phyloP scores from a whole-genome alignment of 1,284 basidiomycete genomes.

The Microbotryomycetes sp. region DNA sequence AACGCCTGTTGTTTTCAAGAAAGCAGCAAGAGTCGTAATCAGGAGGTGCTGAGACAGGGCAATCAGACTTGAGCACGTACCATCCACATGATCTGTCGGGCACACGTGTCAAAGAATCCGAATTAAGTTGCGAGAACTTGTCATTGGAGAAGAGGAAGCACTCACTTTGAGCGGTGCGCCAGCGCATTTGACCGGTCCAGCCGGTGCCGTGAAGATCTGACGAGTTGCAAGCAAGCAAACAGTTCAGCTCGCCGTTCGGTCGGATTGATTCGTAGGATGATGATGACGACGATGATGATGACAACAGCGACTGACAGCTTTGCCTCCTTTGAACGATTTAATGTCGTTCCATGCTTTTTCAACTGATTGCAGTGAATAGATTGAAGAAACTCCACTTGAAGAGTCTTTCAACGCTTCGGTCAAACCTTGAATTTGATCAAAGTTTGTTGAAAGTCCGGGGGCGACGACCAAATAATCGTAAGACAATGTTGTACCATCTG shows the following conservation, averaged over 20 bases:
- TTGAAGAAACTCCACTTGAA: constrained; percentile 77
- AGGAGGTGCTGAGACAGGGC: too few relatives aligned
- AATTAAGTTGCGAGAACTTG: neutral
- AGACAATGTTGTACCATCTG: constrained; percentile 49
- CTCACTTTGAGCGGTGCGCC: constrained; percentile 55
- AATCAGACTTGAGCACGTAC: constrained; percentile 80
- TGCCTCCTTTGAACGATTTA: constrained; percentile 64
- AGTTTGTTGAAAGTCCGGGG: constrained; percentile 76
- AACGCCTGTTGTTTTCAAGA: too few relatives aligned
- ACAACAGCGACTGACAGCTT: constrained; percentile 47
- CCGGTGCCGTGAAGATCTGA: constrained; percentile 84
- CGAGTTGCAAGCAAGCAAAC: neutral
- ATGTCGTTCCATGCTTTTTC: constrained; percentile 82
- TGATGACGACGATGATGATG: too few relatives aligned
- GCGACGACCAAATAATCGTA: constrained; percentile 89
- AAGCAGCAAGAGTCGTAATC: too few relatives aligned
- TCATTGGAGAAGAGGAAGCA: too few relatives aligned
- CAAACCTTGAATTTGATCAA: constrained; percentile 66
- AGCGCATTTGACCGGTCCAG: constrained; percentile 90
- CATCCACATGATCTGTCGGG: constrained; percentile 95
- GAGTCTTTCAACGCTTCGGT: constrained; percentile 69
- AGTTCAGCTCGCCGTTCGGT: neutral
- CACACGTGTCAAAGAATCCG: neutral
- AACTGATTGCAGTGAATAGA: constrained; percentile 81
- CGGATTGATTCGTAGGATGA: neutral